A percentile compares a stretch with the other conserved stretches of the same genome.
These are phyloP conservation scores for Paraconiothyrium sp. DNA, from an alignment of 2,329 filamentous ascomycete genomes.

Conservation along the genomic window DNA sequence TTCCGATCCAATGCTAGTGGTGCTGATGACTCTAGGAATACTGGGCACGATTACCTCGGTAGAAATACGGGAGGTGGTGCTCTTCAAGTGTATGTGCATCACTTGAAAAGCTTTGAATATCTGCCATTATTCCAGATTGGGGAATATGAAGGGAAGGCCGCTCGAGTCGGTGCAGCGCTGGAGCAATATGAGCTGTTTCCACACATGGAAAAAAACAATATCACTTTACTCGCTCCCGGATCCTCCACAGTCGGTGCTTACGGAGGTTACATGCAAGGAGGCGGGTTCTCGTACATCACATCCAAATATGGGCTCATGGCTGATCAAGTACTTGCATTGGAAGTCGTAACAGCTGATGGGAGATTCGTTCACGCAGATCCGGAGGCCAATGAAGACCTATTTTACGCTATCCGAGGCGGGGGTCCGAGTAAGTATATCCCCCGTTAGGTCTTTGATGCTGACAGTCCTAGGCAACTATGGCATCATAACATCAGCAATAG, in stretches of 20 bases:
- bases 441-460: not conserved
- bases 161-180: constrained; percentile 35
- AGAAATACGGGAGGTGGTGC: constrained; percentile 40
- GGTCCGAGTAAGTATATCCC: constrained; percentile 33
- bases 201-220: constrained; percentile 30
- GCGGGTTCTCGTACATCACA: constrained; percentile 61
- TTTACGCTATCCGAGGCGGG: constrained; percentile 42
- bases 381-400: constrained; percentile 36
- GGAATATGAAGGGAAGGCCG: constrained; percentile 38
- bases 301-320: constrained; percentile 51
- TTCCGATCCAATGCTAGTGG: not conserved
- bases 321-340: constrained; percentile 37
- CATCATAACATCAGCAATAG: constrained; percentile 37
- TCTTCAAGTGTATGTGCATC: constrained; percentile 38
- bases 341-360: constrained; percentile 39
- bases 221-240: constrained; percentile 34
- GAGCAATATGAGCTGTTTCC: constrained; percentile 35
- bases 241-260: constrained; percentile 58
- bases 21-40: constrained; percentile 33
- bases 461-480: constrained; percentile 38
- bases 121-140: constrained; percentile 28
- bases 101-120: constrained; percentile 38
- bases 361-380: constrained; percentile 35
- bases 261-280: constrained; percentile 54
- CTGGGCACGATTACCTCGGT: constrained; percentile 38